Conservation (phyloP, 129 eudicot species). For the Escallonia herrerae region DNA sequence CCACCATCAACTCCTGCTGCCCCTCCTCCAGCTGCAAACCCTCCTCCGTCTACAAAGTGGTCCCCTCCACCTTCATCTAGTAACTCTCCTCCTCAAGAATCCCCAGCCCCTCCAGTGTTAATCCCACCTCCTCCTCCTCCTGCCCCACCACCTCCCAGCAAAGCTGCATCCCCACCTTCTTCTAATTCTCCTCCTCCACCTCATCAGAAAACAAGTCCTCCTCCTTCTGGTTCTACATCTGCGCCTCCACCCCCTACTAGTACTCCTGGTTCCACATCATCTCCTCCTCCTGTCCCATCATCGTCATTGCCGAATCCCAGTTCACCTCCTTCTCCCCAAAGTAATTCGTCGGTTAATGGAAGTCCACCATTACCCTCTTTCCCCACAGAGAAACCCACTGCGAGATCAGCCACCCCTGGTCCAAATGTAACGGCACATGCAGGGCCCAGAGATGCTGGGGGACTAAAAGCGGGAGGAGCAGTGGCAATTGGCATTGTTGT, state of each 20-base stretch:
- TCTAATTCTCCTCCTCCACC: constrained; percentile 43
- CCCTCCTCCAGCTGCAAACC: constrained; percentile 26
- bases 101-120: constrained; percentile 36
- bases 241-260: constrained; percentile 22
- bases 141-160: constrained; percentile 29
- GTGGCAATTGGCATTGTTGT: constrained; percentile 55
- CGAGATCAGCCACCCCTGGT: constrained; percentile 37
- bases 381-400: constrained; percentile 60
- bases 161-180: constrained; percentile 30
- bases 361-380: constrained; percentile 27
- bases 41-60: constrained; percentile 29
- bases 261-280: constrained; percentile 32
- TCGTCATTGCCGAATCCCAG: constrained; percentile 11
- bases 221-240: constrained; percentile 24
- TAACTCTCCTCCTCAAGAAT: constrained; percentile 30
- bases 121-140: constrained; percentile 36
- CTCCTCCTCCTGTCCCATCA: constrained; percentile 42
- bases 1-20: constrained; percentile 30
- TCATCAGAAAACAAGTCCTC: constrained; percentile 14
- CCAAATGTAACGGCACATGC: constrained; percentile 27
- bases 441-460: constrained; percentile 22
- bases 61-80: constrained; percentile 39
- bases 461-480: constrained; percentile 29
- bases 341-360: constrained; percentile 25
- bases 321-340: constrained; percentile 17